Evolutionary conservation across 2,329 filamentous ascomycete genomes (phyloP), one percentile per base, ranked within the genome.

Genomic region (Paecilomyces dactylethromorphus): DNA sequence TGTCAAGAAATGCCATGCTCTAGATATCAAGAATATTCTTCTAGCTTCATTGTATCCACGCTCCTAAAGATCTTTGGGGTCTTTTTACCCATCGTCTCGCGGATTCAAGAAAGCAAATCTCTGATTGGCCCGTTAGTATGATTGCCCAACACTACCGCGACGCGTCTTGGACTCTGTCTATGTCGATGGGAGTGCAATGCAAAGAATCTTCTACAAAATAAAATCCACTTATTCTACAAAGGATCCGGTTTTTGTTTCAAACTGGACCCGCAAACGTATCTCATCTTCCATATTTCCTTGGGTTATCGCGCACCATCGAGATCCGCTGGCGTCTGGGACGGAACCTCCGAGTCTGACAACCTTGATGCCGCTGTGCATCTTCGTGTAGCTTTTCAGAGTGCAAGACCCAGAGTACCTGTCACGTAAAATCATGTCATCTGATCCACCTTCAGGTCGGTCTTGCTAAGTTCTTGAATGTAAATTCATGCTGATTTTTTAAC

Each of bases 371-470:
- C 8, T 18, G 39, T 18, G 39, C 39, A 8, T 18, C 39, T 45
- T n/a, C 39, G 39, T 45, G 39, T 45, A 45, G 8, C 18, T 7
- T 7, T 6, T 18, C 39, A 45, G 18, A 18, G 39, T 18, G 39
- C 5, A n/a, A 45, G 4, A 45, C 2, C 6, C n/a, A 45, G 39
- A 45, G 15, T 18, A 18, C 1, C n/a, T n/a, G 18, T 8, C 39
- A 45, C 10, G 39, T 45, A 54, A 35, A 55, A 55, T n/a, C 21
- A 68, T 68, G 66, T 66, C 62, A 3, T 65, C 62, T 4, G 61
- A 61, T 31, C 21, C 49, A 12, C 62, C 60, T 26, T 58, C 39
- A 64, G 63, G 65, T 67, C 56, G 55, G 62, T 62, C 52, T n/a
- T 49, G 24, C 21, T 12, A n/a, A 29, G 21, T 7, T 33, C 22